phyloP scores from a whole-genome alignment of 1,284 basidiomycete species.

The Apiotrichum domesticum region DNA sequence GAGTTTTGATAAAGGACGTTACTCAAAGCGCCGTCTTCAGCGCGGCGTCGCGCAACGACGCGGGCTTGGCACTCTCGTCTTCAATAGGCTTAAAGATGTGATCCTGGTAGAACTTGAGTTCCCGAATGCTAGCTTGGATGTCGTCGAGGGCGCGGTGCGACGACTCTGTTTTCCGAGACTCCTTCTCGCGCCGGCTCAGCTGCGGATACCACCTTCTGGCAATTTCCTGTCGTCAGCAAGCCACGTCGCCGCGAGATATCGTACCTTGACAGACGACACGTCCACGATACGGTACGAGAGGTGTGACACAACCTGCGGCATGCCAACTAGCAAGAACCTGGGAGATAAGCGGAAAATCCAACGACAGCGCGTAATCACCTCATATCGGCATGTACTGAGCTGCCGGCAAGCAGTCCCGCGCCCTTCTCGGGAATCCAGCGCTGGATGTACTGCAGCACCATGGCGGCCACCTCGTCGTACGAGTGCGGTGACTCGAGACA shows the following conservation, averaged over 20 bases:
- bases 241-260: background rate
- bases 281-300: slow-evolving; percentile 51
- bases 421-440: slow-evolving; percentile 48
- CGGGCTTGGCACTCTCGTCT: background rate
- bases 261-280: slow-evolving; percentile 42
- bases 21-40: slow-evolving; percentile 29
- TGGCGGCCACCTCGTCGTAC: slow-evolving; percentile 43
- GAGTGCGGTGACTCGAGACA: slow-evolving; percentile 41
- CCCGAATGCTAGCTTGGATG: slow-evolving; percentile 48
- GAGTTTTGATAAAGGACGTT: slow-evolving; percentile 21
- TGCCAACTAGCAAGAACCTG: slow-evolving; percentile 47
- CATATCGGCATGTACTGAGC: slow-evolving; percentile 51
- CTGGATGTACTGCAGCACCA: slow-evolving; percentile 48
- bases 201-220: slow-evolving; percentile 49
- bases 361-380: slow-evolving; percentile 23
- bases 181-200: slow-evolving; percentile 22
- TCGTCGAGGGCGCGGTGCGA: slow-evolving; percentile 49
- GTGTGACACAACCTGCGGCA: slow-evolving; percentile 49
- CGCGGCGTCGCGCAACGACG: background rate
- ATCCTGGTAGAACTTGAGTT: slow-evolving; percentile 47
- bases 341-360: background rate
- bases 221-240: slow-evolving; percentile 38
- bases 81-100: slow-evolving; percentile 44
- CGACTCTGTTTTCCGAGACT: slow-evolving; percentile 26
- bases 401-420: slow-evolving; percentile 49